Evolutionary conservation across 2,329 filamentous ascomycete genomes (phyloP).

Genomic region (Fusarium penzigii): DNA sequence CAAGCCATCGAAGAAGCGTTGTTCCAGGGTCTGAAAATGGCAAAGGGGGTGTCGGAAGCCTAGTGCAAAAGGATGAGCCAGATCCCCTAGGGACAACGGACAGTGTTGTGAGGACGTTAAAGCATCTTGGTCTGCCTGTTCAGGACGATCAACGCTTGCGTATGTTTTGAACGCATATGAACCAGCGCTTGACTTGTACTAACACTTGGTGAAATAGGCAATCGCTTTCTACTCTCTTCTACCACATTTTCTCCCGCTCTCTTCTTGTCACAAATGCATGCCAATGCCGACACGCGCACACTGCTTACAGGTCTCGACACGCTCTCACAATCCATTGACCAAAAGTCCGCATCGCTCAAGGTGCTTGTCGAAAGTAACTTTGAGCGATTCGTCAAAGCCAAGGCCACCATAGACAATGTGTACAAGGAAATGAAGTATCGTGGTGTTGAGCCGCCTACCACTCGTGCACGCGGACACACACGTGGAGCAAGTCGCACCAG

Average conservation of each 20-base stretch:
- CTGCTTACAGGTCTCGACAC: constrained; percentile 81
- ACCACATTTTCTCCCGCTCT: constrained; percentile 91
- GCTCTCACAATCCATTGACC: constrained; percentile 88
- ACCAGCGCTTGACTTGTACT: constrained; percentile 9
- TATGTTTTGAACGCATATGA: constrained; percentile 42
- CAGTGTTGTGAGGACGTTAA: constrained; percentile 81
- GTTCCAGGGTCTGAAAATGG: constrained; percentile 69
- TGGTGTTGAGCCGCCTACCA: constrained; percentile 53
- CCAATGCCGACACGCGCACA: constrained; percentile 77
- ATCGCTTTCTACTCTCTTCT: constrained; percentile 92
- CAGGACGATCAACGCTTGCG: constrained; percentile 81
- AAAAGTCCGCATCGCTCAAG: constrained; percentile 96
- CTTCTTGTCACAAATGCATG: constrained; percentile 91
- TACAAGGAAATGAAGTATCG: constrained; percentile 95
- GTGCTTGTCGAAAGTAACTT: constrained; percentile 97
- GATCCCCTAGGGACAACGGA: constrained; percentile 88
- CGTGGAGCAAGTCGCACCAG: constrained; percentile 68
- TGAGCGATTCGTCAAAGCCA: constrained; percentile 95
- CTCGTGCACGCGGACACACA: constrained; percentile 54
- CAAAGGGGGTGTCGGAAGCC: constrained; percentile 67
- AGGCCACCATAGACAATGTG: constrained; percentile 97
- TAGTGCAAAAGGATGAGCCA: constrained; percentile 88
- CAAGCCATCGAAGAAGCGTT: constrained; percentile 67
- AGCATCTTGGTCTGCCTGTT: constrained; percentile 73
- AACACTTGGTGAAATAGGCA: constrained; percentile 53